Conservation (phyloP, 2,329 filamentous ascomycete species). For the Pezicula radicicola region DNA sequence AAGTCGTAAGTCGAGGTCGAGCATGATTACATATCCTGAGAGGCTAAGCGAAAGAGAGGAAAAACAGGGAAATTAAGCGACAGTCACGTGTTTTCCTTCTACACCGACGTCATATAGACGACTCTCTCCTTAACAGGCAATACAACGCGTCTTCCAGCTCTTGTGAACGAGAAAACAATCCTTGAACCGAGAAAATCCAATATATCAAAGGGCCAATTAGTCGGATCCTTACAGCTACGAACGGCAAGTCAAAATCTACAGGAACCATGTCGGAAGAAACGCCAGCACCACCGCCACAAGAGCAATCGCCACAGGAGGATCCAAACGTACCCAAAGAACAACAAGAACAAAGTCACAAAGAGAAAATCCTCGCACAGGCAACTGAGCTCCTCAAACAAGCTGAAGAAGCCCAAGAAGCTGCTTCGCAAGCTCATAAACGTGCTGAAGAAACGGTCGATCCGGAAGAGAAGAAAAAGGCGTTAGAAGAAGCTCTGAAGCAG, state of each 20-base stretch:
- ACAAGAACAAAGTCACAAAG: constrained; percentile 5
- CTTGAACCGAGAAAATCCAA: neutral
- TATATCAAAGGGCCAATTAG: neutral
- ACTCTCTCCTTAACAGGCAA: neutral
- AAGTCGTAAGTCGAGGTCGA: too few species aligned
- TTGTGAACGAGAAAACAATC: neutral
- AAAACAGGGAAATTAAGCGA: too few species aligned
- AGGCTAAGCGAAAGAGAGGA: too few species aligned
- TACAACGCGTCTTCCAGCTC: neutral
- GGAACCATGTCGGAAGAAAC: too few species aligned
- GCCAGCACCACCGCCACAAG: too few species aligned
- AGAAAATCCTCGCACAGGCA: constrained; percentile 14
- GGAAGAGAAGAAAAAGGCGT: constrained; percentile 11
- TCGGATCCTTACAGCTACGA: too few species aligned
- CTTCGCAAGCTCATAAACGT: constrained; percentile 3
- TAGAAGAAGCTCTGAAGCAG: constrained; percentile 15
- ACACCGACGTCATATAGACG: neutral
- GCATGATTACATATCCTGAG: too few species aligned
- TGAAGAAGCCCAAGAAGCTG: constrained; percentile 6
- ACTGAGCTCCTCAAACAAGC: constrained; percentile 10
- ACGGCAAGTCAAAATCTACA: too few species aligned
- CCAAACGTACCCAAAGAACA: neutral
- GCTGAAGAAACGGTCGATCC: constrained; percentile 7
- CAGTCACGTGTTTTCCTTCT: too few species aligned
- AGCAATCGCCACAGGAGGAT: neutral